Base-by-base conservation (phyloP, 169 alveolate species). In the Hepatocystis sp. region DNA sequence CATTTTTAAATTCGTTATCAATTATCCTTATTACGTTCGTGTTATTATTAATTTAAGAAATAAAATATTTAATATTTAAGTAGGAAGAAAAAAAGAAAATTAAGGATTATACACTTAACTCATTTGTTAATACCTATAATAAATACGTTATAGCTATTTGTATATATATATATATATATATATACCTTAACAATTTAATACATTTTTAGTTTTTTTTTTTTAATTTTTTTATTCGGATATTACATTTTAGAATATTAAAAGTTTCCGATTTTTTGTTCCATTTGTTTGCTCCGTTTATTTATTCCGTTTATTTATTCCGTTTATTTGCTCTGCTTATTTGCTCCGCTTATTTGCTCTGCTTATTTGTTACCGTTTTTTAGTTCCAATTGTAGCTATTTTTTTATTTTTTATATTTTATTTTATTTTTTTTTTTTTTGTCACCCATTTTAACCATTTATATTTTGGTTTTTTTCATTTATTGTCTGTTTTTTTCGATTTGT, bases 151-250 rank as follows among this genome's bases (percentile, higher is more conserved):
- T 52, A 15, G 15, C 28, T 0, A 21, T 4, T 4, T 3, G 28
- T 52, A 21, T 13, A 52, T 1, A 30, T 27, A 2, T 51, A 61
- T 17, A 23, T 46, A 67, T 17, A 67, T n/a, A 47, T 52, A 3
- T 51, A 53, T 67, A 67, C 49, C 34, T 32, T 44, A 17, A 2
- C 19, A 52, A 7, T 23, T 51, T 51, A 81, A 34, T 51, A n/a
- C 40, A 30, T 49, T 40, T 85, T 85, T 85, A 53, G 67, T 40
- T 34, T 51, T 60, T 49, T 60, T 52, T 49, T n/a, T n/a, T n/a
- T n/a, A 53, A 51, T 28, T 52, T 52, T 49, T 32, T 52, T 39
- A 63, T 49, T 44, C 51, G 47, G 78, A 42, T 46, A 53, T 46
- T 40, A 30, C 40, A 4, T 61, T 28, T 67, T 25, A 66, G n/a